Base-by-base conservation (phyloP, 345 rosid species). In the Moringa oleifera region DNA sequence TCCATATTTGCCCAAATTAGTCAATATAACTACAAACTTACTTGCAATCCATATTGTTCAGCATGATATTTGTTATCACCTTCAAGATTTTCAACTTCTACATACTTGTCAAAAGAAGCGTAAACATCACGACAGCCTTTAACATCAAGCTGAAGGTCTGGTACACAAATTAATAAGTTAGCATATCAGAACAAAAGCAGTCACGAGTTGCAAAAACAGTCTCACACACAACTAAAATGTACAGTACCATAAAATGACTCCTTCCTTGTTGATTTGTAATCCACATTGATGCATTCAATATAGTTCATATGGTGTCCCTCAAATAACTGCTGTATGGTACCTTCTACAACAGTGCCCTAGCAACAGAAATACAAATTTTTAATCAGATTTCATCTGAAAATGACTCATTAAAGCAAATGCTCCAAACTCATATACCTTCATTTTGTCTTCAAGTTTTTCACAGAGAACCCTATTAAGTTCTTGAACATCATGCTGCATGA, bases 401-500 rank as follows among this genome's bases (percentile, higher is more conserved):
- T 20, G 31, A n/a, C 28, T 58, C 37, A 46, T 9, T 22, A 60
- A 37, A 33, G 33, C 47, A 58, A 56, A 41, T 22, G 5, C 49
- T 54, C 51, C 49, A 41, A 62, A 55, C 8, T 20, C 25, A 31
- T 24, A 57, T 65, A 85, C 98, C 98, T 93, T 90, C 98, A 93
- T 93, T 80, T 93, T 93, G 66, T 90, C 91, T 71, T 93, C 98
- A 57, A 93, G 97, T 71, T 93, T 93, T 84, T 93, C 98, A 58
- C 89, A 79, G 18, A 93, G 80, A 69, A 93, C 97, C 57, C 98
- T 83, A 58, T 90, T 93, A 53, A 93, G 90, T 77, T 93, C 98
- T 75, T 93, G 98, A 66, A 93, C 98, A 70, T 93, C 98, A 77
- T 93, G 98, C 62, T 93, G 98, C 98, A 93, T 84, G 81, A 93